Percentiles rank a stretch among this genome's conserved stretches.
These are phyloP conservation scores for Dryas integrifolia DNA, from an alignment of 331 rosid species.

Conservation along the genomic window DNA sequence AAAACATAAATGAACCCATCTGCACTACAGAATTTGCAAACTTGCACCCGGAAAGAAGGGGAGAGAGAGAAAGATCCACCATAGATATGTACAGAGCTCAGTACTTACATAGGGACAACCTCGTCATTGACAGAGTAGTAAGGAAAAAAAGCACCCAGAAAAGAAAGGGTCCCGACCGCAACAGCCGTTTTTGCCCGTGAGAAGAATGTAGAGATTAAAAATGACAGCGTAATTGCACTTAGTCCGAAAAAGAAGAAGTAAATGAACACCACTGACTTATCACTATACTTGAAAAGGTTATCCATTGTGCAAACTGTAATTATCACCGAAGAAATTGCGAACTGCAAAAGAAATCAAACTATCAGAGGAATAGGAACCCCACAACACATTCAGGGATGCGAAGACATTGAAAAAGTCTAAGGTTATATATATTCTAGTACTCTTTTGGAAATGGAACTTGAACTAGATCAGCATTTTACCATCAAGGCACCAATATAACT, in stretches of 20 bases:
- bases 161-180: constrained; percentile 92
- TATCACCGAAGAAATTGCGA: constrained; percentile 76
- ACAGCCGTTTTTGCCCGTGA: constrained; percentile 94
- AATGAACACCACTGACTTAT: constrained; percentile 85
- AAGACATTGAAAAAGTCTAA: neutral
- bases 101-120: constrained; percentile 72
- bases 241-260: constrained; percentile 87
- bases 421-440: neutral
- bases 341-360: constrained; percentile 56
- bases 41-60: constrained; percentile 11
- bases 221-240: constrained; percentile 90
- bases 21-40: constrained; percentile 2
- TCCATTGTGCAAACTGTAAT: constrained; percentile 78
- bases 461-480: neutral
- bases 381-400: constrained; percentile 4
- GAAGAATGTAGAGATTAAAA: constrained; percentile 84
- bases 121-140: constrained; percentile 82
- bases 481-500: neutral
- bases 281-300: constrained; percentile 86
- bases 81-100: constrained; percentile 21
- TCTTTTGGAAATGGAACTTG: neutral
- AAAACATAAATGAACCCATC: constrained; percentile 19
- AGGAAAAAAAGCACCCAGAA: constrained; percentile 87
- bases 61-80: neutral
- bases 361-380: constrained; percentile 29